Base-by-base conservation (phyloP, 768 basidiomycete species). In the Kwoniella sp. region DNA sequence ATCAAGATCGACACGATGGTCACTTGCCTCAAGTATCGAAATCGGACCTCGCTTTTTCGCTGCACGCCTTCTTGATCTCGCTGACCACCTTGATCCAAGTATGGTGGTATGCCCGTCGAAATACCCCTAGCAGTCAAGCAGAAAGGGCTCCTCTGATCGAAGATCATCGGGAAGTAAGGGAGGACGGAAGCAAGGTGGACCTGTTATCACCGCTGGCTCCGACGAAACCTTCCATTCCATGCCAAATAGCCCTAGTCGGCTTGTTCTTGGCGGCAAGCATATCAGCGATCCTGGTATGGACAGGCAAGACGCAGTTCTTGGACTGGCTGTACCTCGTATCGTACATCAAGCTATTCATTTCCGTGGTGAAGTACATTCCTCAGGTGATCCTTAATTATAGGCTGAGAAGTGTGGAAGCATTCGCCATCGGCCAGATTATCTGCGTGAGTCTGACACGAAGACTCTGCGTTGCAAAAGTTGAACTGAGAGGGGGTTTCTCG, bases 41-140 rank as follows among this genome's bases (percentile, higher is more conserved):
- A 8, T 79, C 82, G 50, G 84, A 84, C 66, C 67, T 84, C 34
- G 83, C 76, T 8, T 84, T 84, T 59, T 75, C 81, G 0, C 26
- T 74, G 1, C 83, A 84, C 60, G 80, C 81, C 0, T 66, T 81
- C 23, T 17, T 79, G 1, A 65, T 83, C 3, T 77, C 79, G 1
- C 30, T 56, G n/a, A 37, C 82, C 23, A 79, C 73, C 0, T 62
- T 83, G 17, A 26, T 38, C 0, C 83, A 83, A 65, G 78, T 80
- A 1, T 77, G 70, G 57, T 71, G 74, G 58, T 84, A 82, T 67
- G 66, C 67, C 68, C 70, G 37, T 25, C 56, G 8, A n/a, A n/a
- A 38, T 45, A 5, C 5, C 13, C 34, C 34, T 13, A 34, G 34
- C 34, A 34, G 7, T 37, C 29, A 25, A 48, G 4, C 47, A 57